Evolutionary conservation across 176 grass and related monocot genomes (phyloP).

Genomic region (Carex pumila): DNA sequence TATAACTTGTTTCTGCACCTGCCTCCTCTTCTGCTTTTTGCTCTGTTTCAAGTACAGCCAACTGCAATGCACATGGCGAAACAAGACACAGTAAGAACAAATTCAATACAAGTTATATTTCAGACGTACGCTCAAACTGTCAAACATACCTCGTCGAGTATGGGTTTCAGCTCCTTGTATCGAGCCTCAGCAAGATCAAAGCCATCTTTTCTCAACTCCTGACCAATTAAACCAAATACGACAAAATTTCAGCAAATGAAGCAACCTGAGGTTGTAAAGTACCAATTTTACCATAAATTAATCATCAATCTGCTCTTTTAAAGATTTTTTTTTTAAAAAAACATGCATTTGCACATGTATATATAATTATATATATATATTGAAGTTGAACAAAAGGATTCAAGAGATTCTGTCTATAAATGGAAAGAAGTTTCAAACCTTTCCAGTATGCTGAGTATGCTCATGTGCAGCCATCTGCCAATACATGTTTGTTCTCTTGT

Average conservation of each 20-base stretch:
- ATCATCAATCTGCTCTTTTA: neutral
- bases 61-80: slow-evolving; percentile 30
- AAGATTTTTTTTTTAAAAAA: neutral
- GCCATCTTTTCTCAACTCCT: slow-evolving; percentile 96
- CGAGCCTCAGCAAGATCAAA: slow-evolving; percentile 85
- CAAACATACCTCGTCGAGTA: slow-evolving; percentile 80
- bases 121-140: neutral
- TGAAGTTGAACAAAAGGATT: neutral
- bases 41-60: slow-evolving; percentile 79
- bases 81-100: slow-evolving; percentile 7
- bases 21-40: slow-evolving; percentile 90
- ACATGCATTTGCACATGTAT: neutral
- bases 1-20: slow-evolving; percentile 43
- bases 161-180: slow-evolving; percentile 86
- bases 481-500: slow-evolving; percentile 87
- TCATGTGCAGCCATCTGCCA: slow-evolving; percentile 96
- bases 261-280: neutral
- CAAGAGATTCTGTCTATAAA: neutral
- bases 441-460: slow-evolving; percentile 97
- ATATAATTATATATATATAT: neutral
- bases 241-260: neutral
- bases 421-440: slow-evolving; percentile 35
- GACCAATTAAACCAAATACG: slow-evolving; percentile 15
- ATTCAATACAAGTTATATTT: neutral
- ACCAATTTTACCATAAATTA: neutral